A percentile compares a stretch with the other conserved stretches of the same genome.
These are phyloP conservation scores for Linum trigynum DNA, from an alignment of 345 rosid species.

Conservation along the genomic window DNA sequence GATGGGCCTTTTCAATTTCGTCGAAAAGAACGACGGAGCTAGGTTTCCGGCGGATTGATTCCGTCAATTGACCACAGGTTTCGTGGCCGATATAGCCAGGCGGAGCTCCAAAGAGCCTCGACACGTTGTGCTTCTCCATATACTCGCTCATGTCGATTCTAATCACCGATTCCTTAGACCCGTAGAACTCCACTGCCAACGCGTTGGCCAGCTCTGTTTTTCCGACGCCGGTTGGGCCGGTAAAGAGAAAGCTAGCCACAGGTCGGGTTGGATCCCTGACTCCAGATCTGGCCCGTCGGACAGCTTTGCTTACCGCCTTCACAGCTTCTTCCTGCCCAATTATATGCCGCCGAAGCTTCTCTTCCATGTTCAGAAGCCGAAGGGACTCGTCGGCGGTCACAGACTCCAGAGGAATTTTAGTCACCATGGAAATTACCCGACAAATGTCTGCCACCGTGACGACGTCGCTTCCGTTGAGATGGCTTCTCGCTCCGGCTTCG, in stretches of 20 bases:
- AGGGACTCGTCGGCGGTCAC: background rate
- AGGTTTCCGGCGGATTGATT: background rate
- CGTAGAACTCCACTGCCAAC: background rate
- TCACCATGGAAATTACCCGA: background rate
- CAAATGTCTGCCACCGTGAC: background rate
- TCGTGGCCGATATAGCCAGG: background rate
- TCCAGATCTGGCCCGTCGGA: background rate
- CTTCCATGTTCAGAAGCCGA: background rate
- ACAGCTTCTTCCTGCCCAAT: background rate
- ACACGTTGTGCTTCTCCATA: background rate
- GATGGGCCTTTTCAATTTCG: background rate
- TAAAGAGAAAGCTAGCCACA: background rate
- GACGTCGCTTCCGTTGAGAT: background rate
- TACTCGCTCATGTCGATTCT: conserved; percentile 3
- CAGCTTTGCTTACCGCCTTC: background rate
- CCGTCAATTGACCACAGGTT: background rate
- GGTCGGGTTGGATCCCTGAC: background rate
- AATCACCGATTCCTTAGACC: background rate
- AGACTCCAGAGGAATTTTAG: background rate
- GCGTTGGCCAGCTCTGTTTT: background rate
- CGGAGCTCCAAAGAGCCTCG: background rate
- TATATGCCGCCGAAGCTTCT: background rate
- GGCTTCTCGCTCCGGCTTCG: background rate
- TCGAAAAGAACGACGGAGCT: background rate
- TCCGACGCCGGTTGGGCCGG: background rate